Conservation (phyloP, 192 early-diverging fungal species). For the Linderina pennispora region DNA sequence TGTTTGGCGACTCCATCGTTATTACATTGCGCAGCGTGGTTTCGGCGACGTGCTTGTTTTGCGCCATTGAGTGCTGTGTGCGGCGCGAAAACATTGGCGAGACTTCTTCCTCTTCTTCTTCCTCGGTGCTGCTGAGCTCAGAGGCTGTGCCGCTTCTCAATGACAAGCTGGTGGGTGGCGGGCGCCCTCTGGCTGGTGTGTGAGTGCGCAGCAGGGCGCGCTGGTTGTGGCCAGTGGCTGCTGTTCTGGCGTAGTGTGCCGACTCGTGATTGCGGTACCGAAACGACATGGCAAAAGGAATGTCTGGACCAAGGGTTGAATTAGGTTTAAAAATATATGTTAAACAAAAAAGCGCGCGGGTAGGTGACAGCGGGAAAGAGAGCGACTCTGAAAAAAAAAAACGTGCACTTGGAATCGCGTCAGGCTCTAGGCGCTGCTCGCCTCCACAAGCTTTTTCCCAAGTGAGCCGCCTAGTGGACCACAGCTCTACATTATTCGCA, state of each 20-base stretch:
- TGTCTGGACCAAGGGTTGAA: no score
- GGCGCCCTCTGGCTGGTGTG: background rate
- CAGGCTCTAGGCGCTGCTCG: background rate
- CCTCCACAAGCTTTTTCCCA: background rate
- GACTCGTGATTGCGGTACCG: no score
- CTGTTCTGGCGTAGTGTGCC: no score
- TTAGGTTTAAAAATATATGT: no score
- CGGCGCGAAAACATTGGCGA: background rate
- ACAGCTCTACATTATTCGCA: no score
- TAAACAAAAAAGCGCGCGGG: no score
- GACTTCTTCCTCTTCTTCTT: constrained; percentile 2
- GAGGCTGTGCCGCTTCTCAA: constrained; percentile 6
- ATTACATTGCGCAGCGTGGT: constrained; percentile 13
- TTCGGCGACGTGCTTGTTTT: background rate
- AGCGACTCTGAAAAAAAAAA: background rate
- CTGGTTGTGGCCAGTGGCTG: no score
- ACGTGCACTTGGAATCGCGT: background rate
- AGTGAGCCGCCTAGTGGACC: no score
- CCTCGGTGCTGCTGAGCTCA: constrained; percentile 5
- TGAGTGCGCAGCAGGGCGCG: no score
- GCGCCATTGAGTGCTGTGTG: background rate
- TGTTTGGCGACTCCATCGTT: constrained; percentile 16
- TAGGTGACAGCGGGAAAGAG: no score
- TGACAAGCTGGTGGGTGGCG: constrained; percentile 5
- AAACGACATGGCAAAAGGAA: no score